phyloP scores from a whole-genome alignment of 2,329 filamentous ascomycete genomes.

The Aureobasidium mangrovei region DNA sequence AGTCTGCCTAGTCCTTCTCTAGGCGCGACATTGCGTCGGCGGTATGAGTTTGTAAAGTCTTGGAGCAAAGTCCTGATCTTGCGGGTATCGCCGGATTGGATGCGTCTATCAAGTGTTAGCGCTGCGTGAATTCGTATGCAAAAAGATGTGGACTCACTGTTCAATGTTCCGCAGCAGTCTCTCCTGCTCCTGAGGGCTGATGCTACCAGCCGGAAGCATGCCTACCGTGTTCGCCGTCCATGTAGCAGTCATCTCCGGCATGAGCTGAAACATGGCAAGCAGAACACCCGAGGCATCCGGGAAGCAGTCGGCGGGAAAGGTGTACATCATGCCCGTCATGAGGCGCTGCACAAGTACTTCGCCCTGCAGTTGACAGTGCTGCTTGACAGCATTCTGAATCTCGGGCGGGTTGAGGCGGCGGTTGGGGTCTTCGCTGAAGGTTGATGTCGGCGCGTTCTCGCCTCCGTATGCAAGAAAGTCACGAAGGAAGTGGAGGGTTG shows the following conservation, averaged over 20 bases:
- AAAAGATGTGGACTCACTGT: slow-evolving; percentile 36
- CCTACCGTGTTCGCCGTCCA: slow-evolving; percentile 82
- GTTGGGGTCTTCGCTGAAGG: slow-evolving; percentile 51
- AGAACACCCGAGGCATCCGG: slow-evolving; percentile 90
- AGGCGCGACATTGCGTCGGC: slow-evolving; percentile 89
- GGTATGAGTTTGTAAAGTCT: slow-evolving; percentile 93
- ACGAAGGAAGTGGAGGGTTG: slow-evolving; percentile 84
- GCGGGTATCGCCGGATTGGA: slow-evolving; percentile 59
- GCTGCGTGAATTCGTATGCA: slow-evolving; percentile 24
- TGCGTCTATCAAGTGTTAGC: slow-evolving; percentile 28
- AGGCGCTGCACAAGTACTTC: slow-evolving; percentile 77
- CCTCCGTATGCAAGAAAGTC: slow-evolving; percentile 86
- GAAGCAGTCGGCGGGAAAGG: slow-evolving; percentile 91
- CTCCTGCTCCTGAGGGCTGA: slow-evolving; percentile 71
- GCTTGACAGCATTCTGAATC: slow-evolving; percentile 63
- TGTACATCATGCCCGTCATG: slow-evolving; percentile 98
- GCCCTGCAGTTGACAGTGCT: slow-evolving; percentile 58
- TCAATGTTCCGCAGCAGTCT: slow-evolving; percentile 72
- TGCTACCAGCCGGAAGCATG: slow-evolving; percentile 72
- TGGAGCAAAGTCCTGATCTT: slow-evolving; percentile 80
- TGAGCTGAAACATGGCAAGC: slow-evolving; percentile 76
- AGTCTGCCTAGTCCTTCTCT: slow-evolving; percentile 80
- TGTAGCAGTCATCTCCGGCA: slow-evolving; percentile 66
- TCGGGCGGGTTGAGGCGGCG: slow-evolving; percentile 55
- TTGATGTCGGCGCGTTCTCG: slow-evolving; percentile 50